A percentile compares a stretch with the other conserved stretches of the same genome.
Evolutionary conservation across 768 basidiomycete genomes (phyloP).

Genomic region (Tephrocybe sp.): DNA sequence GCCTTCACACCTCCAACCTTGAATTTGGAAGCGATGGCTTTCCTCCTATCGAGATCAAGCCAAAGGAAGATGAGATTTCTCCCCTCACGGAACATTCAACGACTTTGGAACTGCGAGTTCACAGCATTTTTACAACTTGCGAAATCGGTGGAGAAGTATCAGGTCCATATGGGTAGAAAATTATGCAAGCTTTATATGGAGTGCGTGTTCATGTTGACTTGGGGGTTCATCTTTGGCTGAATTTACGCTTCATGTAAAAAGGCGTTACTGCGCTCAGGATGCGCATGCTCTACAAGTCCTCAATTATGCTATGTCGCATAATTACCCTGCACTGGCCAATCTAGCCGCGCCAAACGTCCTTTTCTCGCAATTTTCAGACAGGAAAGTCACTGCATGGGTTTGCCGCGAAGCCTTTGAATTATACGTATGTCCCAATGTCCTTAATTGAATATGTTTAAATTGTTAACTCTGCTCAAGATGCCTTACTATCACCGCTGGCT

Average conservation of each 20-base stretch:
- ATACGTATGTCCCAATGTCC: too few species aligned
- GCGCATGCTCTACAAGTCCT: too few species aligned
- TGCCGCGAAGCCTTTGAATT: too few species aligned
- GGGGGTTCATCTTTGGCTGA: neutral
- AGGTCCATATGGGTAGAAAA: conserved; percentile 12
- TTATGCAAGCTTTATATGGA: conserved; percentile 12
- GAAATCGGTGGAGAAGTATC: conserved; percentile 15
- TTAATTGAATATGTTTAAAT: too few species aligned
- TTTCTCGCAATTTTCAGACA: too few species aligned
- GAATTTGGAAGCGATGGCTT: conserved; percentile 6
- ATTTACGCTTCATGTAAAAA: neutral
- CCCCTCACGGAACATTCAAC: conserved; percentile 3
- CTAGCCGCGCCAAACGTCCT: too few species aligned
- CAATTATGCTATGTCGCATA: too few species aligned
- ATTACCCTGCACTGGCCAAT: too few species aligned
- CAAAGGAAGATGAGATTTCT: neutral
- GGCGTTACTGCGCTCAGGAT: too few species aligned
- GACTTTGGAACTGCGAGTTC: neutral
- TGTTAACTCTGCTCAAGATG: too few species aligned
- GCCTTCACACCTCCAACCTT: conserved; percentile 13
- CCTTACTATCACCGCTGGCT: too few species aligned
- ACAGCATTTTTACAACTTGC: neutral
- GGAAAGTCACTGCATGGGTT: too few species aligned
- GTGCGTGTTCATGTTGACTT: neutral
- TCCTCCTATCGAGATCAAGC: conserved; percentile 4